A percentile compares a stretch with the other conserved stretches of the same genome.
Conservation (phyloP, 1,284 basidiomycete genomes). For the Uromyces viciae-fabae region DNA sequence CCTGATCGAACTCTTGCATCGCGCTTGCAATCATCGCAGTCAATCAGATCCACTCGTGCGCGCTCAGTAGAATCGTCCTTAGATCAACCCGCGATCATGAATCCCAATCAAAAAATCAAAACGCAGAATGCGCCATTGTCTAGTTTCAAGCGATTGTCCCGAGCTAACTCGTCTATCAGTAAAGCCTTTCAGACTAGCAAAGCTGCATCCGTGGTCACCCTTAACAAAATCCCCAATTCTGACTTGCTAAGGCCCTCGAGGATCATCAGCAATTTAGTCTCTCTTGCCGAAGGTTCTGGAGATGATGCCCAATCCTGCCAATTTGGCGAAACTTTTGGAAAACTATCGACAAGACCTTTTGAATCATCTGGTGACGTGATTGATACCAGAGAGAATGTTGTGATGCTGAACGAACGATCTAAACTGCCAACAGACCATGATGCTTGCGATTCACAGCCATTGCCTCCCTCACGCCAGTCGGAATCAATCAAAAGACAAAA, state of each 20-base stretch:
- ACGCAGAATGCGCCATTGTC: constrained; percentile 23
- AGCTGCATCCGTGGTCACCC: background rate
- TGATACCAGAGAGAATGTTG: background rate
- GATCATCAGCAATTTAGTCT: constrained; percentile 14
- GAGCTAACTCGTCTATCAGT: constrained; percentile 16
- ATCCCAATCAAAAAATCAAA: constrained; percentile 19
- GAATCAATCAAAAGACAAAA: constrained; percentile 16
- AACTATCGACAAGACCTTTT: background rate
- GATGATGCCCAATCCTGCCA: background rate
- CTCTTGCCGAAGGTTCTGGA: background rate
- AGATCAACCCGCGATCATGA: background rate
- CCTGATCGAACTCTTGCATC: constrained; percentile 28
- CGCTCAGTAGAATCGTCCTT: background rate
- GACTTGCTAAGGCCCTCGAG: constrained; percentile 35
- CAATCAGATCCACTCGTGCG: background rate
- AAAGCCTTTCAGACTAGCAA: constrained; percentile 21
- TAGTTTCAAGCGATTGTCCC: constrained; percentile 32
- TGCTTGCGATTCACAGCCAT: background rate
- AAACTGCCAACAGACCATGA: too few relatives aligned
- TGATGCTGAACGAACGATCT: background rate
- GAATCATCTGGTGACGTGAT: background rate
- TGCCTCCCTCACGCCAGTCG: background rate
- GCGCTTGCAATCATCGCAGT: constrained; percentile 20
- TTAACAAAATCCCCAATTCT: constrained; percentile 11
- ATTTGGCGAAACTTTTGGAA: background rate